Evolutionary conservation across 768 basidiomycete genomes (phyloP).

Genomic region (Leccinum sublutescens): DNA sequence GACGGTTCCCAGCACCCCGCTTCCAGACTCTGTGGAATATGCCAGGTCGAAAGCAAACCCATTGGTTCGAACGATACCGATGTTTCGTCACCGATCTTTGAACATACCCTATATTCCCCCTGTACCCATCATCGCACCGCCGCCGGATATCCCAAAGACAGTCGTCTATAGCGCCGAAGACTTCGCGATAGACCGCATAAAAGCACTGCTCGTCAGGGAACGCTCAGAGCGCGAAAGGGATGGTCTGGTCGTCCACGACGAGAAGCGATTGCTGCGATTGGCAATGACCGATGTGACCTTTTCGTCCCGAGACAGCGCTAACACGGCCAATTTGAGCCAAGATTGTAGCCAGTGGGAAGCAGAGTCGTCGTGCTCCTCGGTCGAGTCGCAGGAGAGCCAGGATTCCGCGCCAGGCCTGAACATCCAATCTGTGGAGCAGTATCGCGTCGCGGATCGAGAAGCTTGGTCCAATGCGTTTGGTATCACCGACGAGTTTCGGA

Average conservation of each 20-base stretch:
- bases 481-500: constrained; percentile 36
- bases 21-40: constrained; percentile 24
- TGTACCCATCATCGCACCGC: constrained; percentile 58
- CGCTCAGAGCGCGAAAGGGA: constrained; percentile 35
- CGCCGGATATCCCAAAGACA: constrained; percentile 33
- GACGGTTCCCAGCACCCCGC: constrained; percentile 27
- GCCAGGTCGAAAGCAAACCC: constrained; percentile 23
- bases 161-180: constrained; percentile 34
- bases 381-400: constrained; percentile 23
- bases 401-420: neutral
- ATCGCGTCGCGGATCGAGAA: neutral
- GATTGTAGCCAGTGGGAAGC: constrained; percentile 18
- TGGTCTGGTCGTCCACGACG: constrained; percentile 20
- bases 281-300: neutral
- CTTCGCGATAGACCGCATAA: constrained; percentile 43
- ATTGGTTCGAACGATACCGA: constrained; percentile 18
- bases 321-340: constrained; percentile 13
- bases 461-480: constrained; percentile 25
- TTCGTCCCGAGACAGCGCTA: constrained; percentile 8
- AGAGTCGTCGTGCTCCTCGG: constrained; percentile 10
- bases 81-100: constrained; percentile 15
- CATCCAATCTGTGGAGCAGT: neutral
- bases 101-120: constrained; percentile 32
- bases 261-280: constrained; percentile 8
- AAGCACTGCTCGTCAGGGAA: constrained; percentile 34